A percentile compares a stretch with the other conserved stretches of the same genome.
Evolutionary conservation across 805 yeast species (phyloP).

Genomic region (Starmerella powellii): DNA sequence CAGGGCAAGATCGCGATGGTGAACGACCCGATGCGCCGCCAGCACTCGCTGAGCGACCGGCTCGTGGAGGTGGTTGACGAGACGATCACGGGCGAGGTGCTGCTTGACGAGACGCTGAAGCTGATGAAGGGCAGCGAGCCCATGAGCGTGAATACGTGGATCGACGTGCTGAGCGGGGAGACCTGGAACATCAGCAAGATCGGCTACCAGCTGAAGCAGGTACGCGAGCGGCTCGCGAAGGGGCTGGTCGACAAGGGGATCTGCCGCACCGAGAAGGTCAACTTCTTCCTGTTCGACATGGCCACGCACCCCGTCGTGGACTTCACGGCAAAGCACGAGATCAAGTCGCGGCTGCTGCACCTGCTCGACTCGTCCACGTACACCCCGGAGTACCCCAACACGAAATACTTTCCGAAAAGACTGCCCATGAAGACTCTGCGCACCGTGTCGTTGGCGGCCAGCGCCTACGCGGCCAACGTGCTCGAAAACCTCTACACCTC

Average conservation of each 20-base stretch:
- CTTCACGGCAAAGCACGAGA: conserved; percentile 66
- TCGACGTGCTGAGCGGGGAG: conserved; percentile 81
- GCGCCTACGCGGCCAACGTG: conserved; percentile 92
- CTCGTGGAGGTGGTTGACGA: conserved; percentile 76
- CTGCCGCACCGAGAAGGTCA: conserved; percentile 87
- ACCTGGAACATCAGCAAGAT: conserved; percentile 96
- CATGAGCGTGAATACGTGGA: conserved; percentile 77
- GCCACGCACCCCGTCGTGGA: conserved; percentile 96
- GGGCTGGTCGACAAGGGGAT: conserved; percentile 96
- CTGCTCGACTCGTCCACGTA: conserved; percentile 49
- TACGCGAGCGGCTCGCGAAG: conserved; percentile 88
- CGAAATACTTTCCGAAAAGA: conserved; percentile 55
- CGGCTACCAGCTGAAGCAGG: conserved; percentile 91
- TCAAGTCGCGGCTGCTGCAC: conserved; percentile 58
- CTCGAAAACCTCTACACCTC: conserved; percentile 70
- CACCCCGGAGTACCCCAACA: conserved; percentile 44
- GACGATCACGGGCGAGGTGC: conserved; percentile 83
- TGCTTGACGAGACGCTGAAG: conserved; percentile 84
- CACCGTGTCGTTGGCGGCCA: conserved; percentile 69
- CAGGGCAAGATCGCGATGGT: conserved; percentile 80
- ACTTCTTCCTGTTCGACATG: conserved; percentile 91
- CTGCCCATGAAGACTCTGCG: conserved; percentile 62
- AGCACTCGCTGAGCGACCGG: conserved; percentile 80
- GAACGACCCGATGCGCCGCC: conserved; percentile 81
- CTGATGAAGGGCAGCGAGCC: conserved; percentile 70